phyloP scores from a whole-genome alignment of 1,139 yeast genomes.

The Kodamaea suecica region DNA sequence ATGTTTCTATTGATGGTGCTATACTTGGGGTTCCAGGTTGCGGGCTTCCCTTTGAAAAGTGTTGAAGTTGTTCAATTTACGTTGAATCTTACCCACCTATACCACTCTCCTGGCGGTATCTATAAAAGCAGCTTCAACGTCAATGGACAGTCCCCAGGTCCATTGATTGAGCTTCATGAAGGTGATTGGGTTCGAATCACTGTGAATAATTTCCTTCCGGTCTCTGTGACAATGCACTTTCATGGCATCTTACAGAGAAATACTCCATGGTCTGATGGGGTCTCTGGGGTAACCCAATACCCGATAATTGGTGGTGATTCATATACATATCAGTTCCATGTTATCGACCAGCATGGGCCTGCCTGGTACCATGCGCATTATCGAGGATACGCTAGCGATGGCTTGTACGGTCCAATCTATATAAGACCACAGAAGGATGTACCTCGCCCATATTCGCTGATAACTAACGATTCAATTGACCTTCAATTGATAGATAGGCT shows the following conservation, averaged over 20 bases:
- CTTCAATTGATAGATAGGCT: slow-evolving; percentile 14
- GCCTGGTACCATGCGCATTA: slow-evolving; percentile 54
- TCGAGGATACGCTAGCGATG: slow-evolving; percentile 48
- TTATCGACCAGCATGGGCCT: slow-evolving; percentile 42
- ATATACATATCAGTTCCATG: slow-evolving; percentile 37
- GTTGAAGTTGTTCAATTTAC: too few relatives aligned
- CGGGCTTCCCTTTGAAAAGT: neutral
- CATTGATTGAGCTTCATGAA: slow-evolving; percentile 31
- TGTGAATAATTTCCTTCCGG: slow-evolving; percentile 27
- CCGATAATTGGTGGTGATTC: slow-evolving; percentile 35
- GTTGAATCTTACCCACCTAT: slow-evolving; percentile 15
- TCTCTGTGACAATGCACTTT: slow-evolving; percentile 42
- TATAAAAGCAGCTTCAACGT: slow-evolving; percentile 24
- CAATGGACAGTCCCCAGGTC: slow-evolving; percentile 37
- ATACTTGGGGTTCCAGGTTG: neutral
- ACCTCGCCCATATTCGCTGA: slow-evolving; percentile 24
- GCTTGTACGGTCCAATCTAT: slow-evolving; percentile 40
- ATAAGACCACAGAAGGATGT: slow-evolving; percentile 21
- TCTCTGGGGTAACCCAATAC: slow-evolving; percentile 41
- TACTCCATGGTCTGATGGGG: slow-evolving; percentile 43
- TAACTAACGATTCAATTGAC: slow-evolving; percentile 17
- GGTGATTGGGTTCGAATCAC: slow-evolving; percentile 33
- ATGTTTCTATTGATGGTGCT: neutral
- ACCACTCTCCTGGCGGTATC: slow-evolving; percentile 19
- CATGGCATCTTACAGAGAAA: slow-evolving; percentile 45